Evolutionary conservation across 1,284 basidiomycete genomes (phyloP), one percentile per base, ranked within the genome.

Genomic region (Rhodotorula mucilaginosa): DNA sequence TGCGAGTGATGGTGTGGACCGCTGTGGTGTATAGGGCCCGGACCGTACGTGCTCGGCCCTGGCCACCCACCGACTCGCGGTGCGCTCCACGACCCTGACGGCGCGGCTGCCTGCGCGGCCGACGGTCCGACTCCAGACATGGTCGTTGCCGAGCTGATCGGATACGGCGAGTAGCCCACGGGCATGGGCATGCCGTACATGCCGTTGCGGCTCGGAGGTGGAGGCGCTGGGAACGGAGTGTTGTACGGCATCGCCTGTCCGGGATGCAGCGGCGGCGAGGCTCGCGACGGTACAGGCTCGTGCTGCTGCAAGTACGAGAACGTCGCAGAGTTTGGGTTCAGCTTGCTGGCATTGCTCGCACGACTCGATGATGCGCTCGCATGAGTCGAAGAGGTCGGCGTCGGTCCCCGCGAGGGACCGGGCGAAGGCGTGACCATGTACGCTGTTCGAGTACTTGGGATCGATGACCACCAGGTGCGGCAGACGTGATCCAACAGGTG

Each of bases 161-260:
- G 64, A 26, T 65, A 65, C 31, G 48, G 58, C 47, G 48, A 49
- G n/a, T 65, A 58, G n/a, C 26, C 29, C 18, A n/a, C 21, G 10
- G 56, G 62, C 10, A 47, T 46, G 18, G 52, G 54, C 19, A 46
- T 21, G n/a, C n/a, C 54, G 52, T 56, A 56, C 39, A 64, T 29
- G 5, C 63, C 21, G 26, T 46, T 64, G 12, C 54, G 26, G 54
- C n/a, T 52, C 19, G 19, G 21, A 23, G 51, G 54, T 21, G 47
- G 56, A n/a, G 57, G 47, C 29, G 57, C 47, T 18, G 59, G 29
- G 19, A 52, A 34, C 31, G 49, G 21, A 7, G 26, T 10, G 34
- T 34, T 34, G 39, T 44, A 44, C 39, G 39, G 39, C 39, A 44
- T 44, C 39, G 39, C 39, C 39, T 44, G 39, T 44, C 39, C 39